Percentiles rank a stretch among this genome's conserved stretches.
phyloP scores from a whole-genome alignment of 2,329 filamentous ascomycete species.

The Fusarium austroafricanum region DNA sequence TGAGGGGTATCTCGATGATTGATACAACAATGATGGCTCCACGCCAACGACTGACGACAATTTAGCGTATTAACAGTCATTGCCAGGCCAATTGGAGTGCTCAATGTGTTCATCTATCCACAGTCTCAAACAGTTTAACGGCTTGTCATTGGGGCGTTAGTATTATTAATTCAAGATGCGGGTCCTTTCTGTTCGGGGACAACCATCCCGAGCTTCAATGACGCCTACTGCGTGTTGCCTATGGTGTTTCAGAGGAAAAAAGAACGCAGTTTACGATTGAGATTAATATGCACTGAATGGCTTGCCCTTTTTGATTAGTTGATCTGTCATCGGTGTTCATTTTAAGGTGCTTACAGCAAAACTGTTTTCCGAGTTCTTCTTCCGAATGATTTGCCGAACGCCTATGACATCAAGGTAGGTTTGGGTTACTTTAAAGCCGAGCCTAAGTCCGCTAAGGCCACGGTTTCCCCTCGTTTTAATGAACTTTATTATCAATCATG shows the following conservation, averaged over 20 bases:
- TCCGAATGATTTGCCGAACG: neutral
- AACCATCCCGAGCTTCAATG: conserved; percentile 15
- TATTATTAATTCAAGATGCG: conserved; percentile 29
- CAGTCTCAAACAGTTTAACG: neutral
- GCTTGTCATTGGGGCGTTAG: conserved; percentile 6
- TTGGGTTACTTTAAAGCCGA: conserved; percentile 15
- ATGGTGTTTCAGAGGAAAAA: neutral
- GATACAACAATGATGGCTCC: conserved; percentile 24
- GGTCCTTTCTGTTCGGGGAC: neutral
- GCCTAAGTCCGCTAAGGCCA: conserved; percentile 18
- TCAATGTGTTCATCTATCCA: neutral
- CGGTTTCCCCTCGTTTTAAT: neutral
- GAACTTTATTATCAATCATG: neutral
- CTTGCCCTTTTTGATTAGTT: neutral
- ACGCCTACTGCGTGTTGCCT: conserved; percentile 15
- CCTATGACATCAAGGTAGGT: conserved; percentile 4
- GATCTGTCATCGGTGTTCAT: neutral
- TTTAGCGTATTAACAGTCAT: conserved; percentile 13
- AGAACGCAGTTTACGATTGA: neutral
- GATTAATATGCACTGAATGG: too few species aligned
- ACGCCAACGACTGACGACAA: conserved; percentile 22
- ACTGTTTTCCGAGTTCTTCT: neutral
- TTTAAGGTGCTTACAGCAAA: conserved; percentile 2
- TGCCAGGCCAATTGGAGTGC: conserved; percentile 9
- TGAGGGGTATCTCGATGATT: conserved; percentile 19